Evolutionary conservation across 305 asterid species (phyloP).

Genomic region (Fraxinus albicans): DNA sequence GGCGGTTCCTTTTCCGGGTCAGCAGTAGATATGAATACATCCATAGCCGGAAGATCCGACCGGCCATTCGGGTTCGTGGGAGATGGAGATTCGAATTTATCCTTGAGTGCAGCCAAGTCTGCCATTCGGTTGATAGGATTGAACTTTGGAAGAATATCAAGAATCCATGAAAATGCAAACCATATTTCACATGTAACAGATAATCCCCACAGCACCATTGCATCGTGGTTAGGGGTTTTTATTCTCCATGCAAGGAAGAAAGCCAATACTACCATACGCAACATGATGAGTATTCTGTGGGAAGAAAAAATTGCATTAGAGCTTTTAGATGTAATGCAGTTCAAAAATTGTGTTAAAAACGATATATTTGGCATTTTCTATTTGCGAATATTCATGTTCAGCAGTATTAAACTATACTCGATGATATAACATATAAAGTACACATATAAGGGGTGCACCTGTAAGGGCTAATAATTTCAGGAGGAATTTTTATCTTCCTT

Average conservation of each 20-base stretch:
- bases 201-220: constrained; percentile 81
- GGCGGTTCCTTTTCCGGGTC: constrained; percentile 98
- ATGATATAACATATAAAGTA: neutral
- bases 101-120: constrained; percentile 67
- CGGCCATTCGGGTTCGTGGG: constrained; percentile 71
- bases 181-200: constrained; percentile 85
- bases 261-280: constrained; percentile 50
- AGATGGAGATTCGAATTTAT: constrained; percentile 65
- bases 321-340: neutral
- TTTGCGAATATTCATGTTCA: too few species aligned
- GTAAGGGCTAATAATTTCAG: constrained; percentile 83
- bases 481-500: constrained; percentile 63
- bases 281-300: constrained; percentile 60
- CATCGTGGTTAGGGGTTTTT: constrained; percentile 68
- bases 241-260: constrained; percentile 74
- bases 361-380: too few species aligned
- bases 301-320: neutral
- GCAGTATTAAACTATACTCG: neutral
- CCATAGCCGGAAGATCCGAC: constrained; percentile 87
- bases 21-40: constrained; percentile 88
- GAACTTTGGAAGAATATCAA: constrained; percentile 85
- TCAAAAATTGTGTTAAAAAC: too few species aligned
- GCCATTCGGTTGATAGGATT: constrained; percentile 86
- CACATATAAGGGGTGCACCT: constrained; percentile 39
- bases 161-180: constrained; percentile 97